phyloP scores from a whole-genome alignment of 1,284 basidiomycete genomes.

The Ceratorhiza oryzae-sativae region DNA sequence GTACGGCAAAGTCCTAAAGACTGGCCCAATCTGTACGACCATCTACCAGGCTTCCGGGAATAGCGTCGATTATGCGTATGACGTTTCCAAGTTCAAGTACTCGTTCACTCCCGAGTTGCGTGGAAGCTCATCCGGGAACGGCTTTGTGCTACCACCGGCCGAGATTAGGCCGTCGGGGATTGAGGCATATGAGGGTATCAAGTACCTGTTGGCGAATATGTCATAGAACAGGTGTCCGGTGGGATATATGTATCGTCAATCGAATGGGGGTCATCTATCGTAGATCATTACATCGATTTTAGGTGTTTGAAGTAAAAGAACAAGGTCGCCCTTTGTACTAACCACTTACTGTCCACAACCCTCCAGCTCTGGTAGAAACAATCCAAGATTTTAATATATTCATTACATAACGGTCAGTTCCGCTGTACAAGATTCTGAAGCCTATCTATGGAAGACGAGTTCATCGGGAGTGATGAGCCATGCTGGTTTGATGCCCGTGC shows the following conservation, averaged over 20 bases:
- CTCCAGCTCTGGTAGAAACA: no score
- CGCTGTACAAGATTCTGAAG: no score
- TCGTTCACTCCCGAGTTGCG: conserved; percentile 40
- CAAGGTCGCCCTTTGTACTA: no score
- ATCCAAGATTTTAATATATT: no score
- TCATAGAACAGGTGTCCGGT: background rate
- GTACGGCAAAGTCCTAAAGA: conserved; percentile 37
- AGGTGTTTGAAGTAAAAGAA: no score
- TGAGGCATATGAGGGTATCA: conserved; percentile 35
- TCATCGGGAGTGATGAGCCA: no score
- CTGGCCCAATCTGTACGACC: conserved; percentile 36
- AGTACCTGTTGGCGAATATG: conserved; percentile 40
- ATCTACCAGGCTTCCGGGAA: conserved; percentile 36
- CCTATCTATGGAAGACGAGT: no score
- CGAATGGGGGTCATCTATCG: no score
- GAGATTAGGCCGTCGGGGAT: conserved; percentile 39
- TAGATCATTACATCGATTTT: no score
- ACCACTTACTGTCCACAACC: no score
- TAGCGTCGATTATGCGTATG: conserved; percentile 39
- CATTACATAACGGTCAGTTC: no score
- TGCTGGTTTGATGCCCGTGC: background rate
- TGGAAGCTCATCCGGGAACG: conserved; percentile 28
- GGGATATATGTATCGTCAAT: background rate
- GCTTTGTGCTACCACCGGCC: conserved; percentile 37
- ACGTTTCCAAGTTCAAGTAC: conserved; percentile 41